phyloP scores from a whole-genome alignment of 257 asterid genomes.

The Primulina eburnea region DNA sequence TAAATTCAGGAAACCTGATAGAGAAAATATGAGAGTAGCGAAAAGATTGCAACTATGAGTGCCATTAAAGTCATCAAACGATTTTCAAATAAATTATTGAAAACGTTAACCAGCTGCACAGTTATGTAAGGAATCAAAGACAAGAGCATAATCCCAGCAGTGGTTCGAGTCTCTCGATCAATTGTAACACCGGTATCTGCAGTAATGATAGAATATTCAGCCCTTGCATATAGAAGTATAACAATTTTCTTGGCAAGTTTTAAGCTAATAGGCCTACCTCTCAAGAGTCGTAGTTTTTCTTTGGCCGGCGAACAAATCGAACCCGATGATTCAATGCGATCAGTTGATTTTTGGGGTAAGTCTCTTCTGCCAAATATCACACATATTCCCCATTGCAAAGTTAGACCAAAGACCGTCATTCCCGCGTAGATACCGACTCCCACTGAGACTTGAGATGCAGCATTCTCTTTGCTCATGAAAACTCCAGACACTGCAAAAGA shows the following conservation, averaged over 20 bases:
- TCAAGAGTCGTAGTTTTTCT: conserved; percentile 24
- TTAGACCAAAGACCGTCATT: conserved; percentile 45
- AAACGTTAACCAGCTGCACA: conserved; percentile 36
- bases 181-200: conserved; percentile 42
- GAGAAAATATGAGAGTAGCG: conserved; percentile 32
- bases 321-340: background rate
- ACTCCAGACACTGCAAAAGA: conserved; percentile 39
- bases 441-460: conserved; percentile 40
- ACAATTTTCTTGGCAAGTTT: background rate
- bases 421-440: conserved; percentile 51
- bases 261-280: conserved; percentile 14
- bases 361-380: conserved; percentile 37
- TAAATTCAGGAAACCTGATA: conserved; percentile 37
- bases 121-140: conserved; percentile 49
- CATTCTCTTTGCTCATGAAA: conserved; percentile 35
- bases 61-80: conserved; percentile 35
- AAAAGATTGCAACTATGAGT: conserved; percentile 32
- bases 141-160: conserved; percentile 49
- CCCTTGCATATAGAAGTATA: background rate
- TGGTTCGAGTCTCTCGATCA: conserved; percentile 37
- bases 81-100: conserved; percentile 25
- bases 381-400: conserved; percentile 49
- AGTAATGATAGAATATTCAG: background rate
- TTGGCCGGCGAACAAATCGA: conserved; percentile 28
- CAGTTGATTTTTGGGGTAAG: conserved; percentile 21